Evolutionary conservation across 495 filamentous ascomycete species (phyloP).

Genomic region (Geoglossum glabrum): DNA sequence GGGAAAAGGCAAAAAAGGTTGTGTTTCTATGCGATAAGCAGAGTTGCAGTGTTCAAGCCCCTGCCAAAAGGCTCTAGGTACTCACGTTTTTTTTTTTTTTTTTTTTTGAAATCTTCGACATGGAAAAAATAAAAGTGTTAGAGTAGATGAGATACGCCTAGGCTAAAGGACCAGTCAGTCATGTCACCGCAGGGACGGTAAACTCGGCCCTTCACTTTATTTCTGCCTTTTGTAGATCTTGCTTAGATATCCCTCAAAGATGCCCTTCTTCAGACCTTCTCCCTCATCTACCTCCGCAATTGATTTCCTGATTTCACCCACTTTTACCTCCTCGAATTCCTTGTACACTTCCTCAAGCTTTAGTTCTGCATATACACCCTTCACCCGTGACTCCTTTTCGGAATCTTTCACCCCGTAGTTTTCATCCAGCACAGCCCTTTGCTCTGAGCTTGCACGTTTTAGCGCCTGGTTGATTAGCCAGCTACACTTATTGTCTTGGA

Average conservation of each 20-base stretch:
- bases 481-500: slow-evolving; percentile 97
- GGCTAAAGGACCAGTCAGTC: neutral
- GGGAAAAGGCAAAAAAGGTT: no score
- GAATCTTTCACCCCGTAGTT: slow-evolving; percentile 84
- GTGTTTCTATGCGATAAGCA: no score
- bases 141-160: no score
- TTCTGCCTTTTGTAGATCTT: slow-evolving; percentile 81
- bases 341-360: slow-evolving; percentile 62
- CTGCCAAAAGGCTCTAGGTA: no score
- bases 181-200: neutral
- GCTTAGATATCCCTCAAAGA: slow-evolving; percentile 74
- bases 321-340: slow-evolving; percentile 71
- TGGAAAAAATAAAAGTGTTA: no score
- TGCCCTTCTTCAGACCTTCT: slow-evolving; percentile 66
- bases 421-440: slow-evolving; percentile 59
- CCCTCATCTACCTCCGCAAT: slow-evolving; percentile 68
- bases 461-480: slow-evolving; percentile 94
- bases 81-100: no score
- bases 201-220: neutral
- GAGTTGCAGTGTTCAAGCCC: no score
- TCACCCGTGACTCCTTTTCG: slow-evolving; percentile 60
- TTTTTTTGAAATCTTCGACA: no score
- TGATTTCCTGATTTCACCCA: slow-evolving; percentile 48
- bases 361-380: slow-evolving; percentile 70
- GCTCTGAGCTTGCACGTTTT: slow-evolving; percentile 50